Evolutionary conservation across 371 early-diverging fungal species (phyloP), one percentile per base, ranked within the genome.

Genomic region (Parasitella parasitica): DNA sequence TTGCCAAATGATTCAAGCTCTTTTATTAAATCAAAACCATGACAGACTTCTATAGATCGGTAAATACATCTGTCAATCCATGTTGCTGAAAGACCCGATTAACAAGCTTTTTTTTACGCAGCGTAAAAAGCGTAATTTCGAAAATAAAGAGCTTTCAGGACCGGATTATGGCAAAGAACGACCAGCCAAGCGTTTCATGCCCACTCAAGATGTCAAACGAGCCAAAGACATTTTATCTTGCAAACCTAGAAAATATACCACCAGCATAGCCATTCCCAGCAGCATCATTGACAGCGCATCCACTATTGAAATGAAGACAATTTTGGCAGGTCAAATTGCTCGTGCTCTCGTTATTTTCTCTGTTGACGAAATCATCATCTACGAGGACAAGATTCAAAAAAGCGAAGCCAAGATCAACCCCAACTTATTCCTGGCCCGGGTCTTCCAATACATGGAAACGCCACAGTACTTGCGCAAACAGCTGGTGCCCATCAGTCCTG

Each of bases 341-440:
- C 76, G 92, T 58, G 78, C 83, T 0, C 70, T 86, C 32, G 83
- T 84, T 16, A 63, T 91, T 32, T 84, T 83, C 62, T 75, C 85
- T 54, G 84, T 89, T 0, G 91, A 90, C 62, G 91, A 90, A 68
- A 75, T 91, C 20, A 72, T 89, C n/a, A 80, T 91, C 20, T 91
- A 85, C 61, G 80, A 89, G 63, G 89, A 87, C 48, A 81, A 77
- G 18, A 62, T 65, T 12, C 55, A 55, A 2, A 46, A 37, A 3
- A 13, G 70, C 2, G 49, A 75, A 20, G 59, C 70, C 18, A 79
- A 78, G 37, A 65, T 73, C 16, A 84, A 90, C 54, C 80, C 88
- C 20, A 80, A 83, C 58, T 58, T 85, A 27, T 89, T 89, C 53
- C 59, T 89, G 61, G 87, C 87, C 8, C 78, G 88, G 15, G 66